Evolutionary conservation across 2,329 filamentous ascomycete genomes (phyloP).

Genomic region (Cladosporium sp.): DNA sequence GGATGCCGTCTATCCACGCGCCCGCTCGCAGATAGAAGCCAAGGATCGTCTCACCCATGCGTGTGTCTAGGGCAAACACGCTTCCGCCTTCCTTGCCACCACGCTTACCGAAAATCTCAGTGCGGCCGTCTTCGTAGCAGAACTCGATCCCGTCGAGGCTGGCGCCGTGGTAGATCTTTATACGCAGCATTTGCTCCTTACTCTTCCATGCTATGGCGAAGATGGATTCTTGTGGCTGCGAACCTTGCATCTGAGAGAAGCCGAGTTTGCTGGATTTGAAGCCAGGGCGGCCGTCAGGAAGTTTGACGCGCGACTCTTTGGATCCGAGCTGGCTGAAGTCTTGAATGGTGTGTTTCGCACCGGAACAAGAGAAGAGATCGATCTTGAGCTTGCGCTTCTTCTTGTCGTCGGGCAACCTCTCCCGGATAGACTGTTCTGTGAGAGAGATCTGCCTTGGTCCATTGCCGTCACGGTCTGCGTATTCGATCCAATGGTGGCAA

Average conservation of each 20-base stretch:
- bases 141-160: conserved; percentile 88
- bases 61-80: conserved; percentile 78
- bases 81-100: conserved; percentile 70
- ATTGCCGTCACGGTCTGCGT: conserved; percentile 59
- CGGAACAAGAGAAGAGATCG: conserved; percentile 72
- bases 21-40: conserved; percentile 83
- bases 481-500: conserved; percentile 82
- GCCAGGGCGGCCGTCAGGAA: conserved; percentile 72
- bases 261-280: conserved; percentile 77
- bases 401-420: conserved; percentile 69
- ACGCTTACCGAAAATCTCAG: conserved; percentile 81
- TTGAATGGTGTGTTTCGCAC: conserved; percentile 72
- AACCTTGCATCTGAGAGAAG: conserved; percentile 68
- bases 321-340: conserved; percentile 70
- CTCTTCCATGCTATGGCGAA: conserved; percentile 64
- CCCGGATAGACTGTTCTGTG: conserved; percentile 72
- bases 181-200: conserved; percentile 71
- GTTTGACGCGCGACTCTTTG: conserved; percentile 71
- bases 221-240: conserved; percentile 69
- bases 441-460: conserved; percentile 72
- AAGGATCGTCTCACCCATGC: conserved; percentile 80
- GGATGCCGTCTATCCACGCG: conserved; percentile 81
- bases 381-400: conserved; percentile 69
- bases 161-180: conserved; percentile 74
- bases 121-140: conserved; percentile 81